A percentile compares a stretch with the other conserved stretches of the same genome.
Evolutionary conservation across 1,284 basidiomycete species (phyloP).

Genomic region (Sanghuangporus weigelae): DNA sequence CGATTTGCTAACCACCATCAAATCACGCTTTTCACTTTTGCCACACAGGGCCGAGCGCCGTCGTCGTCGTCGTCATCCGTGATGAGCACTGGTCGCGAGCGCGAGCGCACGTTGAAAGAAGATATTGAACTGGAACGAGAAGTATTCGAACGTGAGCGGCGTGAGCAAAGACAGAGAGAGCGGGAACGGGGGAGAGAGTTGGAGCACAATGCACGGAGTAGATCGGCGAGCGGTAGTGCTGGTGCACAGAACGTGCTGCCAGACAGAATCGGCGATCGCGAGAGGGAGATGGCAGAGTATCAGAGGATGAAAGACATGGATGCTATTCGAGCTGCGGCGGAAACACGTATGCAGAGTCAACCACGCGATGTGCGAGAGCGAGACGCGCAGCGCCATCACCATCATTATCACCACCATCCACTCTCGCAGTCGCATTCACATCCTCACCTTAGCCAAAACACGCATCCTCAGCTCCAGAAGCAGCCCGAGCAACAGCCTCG

Average conservation of each 20-base stretch:
- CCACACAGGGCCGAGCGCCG: conserved; percentile 10
- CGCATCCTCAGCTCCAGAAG: conserved; percentile 3
- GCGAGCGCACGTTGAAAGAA: conserved; percentile 13
- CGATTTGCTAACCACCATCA: neutral
- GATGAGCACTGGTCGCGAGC: conserved; percentile 6
- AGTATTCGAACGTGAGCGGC: neutral
- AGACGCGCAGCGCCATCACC: conserved; percentile 8
- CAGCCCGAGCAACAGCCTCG: neutral
- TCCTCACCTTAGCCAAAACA: neutral
- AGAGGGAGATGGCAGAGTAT: conserved; percentile 26
- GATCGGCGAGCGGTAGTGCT: conserved; percentile 6
- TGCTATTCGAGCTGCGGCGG: conserved; percentile 13
- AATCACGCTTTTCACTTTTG: conserved; percentile 1
- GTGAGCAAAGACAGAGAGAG: conserved; percentile 1
- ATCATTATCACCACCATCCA: conserved; percentile 7
- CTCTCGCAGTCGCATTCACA: conserved; percentile 6
- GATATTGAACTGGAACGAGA: conserved; percentile 14
- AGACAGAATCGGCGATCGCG: conserved; percentile 26
- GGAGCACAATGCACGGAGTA: conserved; percentile 19
- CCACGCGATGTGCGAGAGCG: conserved; percentile 11
- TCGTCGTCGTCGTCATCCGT: conserved; percentile 6
- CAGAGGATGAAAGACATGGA: conserved; percentile 23
- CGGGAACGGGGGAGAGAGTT: conserved; percentile 23
- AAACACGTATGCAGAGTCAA: conserved; percentile 18
- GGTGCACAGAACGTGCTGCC: neutral